Percentiles rank a stretch among this genome's conserved stretches.
These are phyloP conservation scores for Rubia peregrina DNA, from an alignment of 305 asterid species.

Conservation along the genomic window DNA sequence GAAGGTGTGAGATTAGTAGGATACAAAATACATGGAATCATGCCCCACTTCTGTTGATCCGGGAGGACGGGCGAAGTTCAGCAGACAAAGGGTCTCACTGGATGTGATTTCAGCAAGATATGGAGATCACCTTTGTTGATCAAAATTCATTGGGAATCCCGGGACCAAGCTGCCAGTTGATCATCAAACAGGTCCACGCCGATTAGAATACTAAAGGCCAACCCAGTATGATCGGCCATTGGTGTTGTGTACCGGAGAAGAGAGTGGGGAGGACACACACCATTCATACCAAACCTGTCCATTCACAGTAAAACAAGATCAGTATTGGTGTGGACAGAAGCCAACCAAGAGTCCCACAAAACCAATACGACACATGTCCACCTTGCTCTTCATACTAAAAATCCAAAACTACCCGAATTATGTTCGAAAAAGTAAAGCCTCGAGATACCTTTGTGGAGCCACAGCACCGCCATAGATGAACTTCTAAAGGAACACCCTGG, in stretches of 20 bases:
- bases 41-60: too few species aligned
- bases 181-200: background rate
- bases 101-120: too few species aligned
- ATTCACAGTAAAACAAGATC: constrained; percentile 12
- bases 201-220: constrained; percentile 41
- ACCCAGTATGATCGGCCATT: constrained; percentile 99
- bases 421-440: background rate
- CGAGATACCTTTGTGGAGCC: constrained; percentile 76
- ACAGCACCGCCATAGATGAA: constrained; percentile 91
- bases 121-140: too few species aligned
- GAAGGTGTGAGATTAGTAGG: too few species aligned
- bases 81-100: too few species aligned
- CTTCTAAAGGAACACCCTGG: constrained; percentile 67
- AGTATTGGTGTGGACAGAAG: background rate
- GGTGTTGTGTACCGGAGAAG: constrained; percentile 82
- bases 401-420: too few species aligned
- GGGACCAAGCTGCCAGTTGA: background rate
- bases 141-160: too few species aligned
- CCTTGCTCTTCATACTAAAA: background rate
- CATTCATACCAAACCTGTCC: constrained; percentile 98
- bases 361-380: too few species aligned
- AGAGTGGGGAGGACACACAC: constrained; percentile 69
- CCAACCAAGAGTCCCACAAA: background rate
- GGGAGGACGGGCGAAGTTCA: too few species aligned
- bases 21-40: too few species aligned